These are phyloP conservation scores for Oryza officinalis DNA, from an alignment of 176 grass and related monocot species.

Conservation along the genomic window DNA sequence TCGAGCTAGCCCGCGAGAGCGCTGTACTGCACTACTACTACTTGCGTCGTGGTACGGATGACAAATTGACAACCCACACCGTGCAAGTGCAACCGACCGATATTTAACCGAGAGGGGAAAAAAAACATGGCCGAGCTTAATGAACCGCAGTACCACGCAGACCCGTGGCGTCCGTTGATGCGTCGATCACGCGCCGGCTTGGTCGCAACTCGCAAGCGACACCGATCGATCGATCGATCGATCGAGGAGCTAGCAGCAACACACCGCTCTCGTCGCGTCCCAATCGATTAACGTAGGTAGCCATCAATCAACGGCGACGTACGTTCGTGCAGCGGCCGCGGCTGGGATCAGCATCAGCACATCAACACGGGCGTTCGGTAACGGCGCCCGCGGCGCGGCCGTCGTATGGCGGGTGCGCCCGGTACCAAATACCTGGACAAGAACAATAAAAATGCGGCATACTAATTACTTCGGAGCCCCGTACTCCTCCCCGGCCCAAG, in stretches of 20 bases:
- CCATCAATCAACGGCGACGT: too few species aligned
- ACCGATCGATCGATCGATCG: too few species aligned
- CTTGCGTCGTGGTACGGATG: not conserved
- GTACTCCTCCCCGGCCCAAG: not conserved
- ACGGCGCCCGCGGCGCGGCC: not conserved
- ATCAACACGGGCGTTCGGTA: not conserved
- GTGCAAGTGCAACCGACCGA: not conserved
- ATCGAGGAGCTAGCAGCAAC: too few species aligned
- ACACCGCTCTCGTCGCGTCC: too few species aligned
- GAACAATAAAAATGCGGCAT: not conserved
- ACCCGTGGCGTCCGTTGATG: too few species aligned
- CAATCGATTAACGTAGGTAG: too few species aligned
- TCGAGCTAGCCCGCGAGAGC: not conserved
- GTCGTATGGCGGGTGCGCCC: not conserved
- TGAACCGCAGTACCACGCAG: too few species aligned
- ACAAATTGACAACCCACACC: not conserved
- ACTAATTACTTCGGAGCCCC: not conserved
- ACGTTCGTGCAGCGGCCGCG: not conserved
- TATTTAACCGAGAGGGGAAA: not conserved
- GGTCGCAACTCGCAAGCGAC: too few species aligned
- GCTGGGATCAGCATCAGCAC: not conserved
- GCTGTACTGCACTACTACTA: not conserved
- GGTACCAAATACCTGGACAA: not conserved
- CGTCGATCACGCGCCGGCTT: too few species aligned
- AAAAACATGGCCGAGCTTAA: too few species aligned